Conservation (phyloP, 1,139 yeast genomes). For the Hansenula sp. region DNA sequence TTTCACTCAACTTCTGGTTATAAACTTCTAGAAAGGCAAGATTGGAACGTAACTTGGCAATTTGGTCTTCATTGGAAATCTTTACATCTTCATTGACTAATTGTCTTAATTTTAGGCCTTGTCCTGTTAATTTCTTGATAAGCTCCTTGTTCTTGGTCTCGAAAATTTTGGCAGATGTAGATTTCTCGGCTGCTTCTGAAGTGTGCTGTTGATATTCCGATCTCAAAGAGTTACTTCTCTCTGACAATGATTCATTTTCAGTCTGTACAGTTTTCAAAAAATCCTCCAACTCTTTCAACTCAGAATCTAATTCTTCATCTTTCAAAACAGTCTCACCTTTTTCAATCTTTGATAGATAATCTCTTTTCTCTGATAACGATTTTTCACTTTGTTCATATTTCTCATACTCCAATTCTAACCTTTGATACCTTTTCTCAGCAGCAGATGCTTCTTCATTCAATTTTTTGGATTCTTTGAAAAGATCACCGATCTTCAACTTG, state of each 20-base stretch:
- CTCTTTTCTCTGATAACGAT: constrained; percentile 16
- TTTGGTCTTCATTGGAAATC: neutral
- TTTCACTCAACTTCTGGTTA: constrained; percentile 8
- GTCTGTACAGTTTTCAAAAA: constrained; percentile 28
- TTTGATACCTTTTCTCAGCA: constrained; percentile 43
- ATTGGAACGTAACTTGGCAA: constrained; percentile 9
- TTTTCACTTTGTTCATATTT: constrained; percentile 21
- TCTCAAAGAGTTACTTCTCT: constrained; percentile 41
- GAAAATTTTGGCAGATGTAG: constrained; percentile 31
- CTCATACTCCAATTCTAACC: constrained; percentile 34
- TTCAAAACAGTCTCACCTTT: constrained; percentile 16
- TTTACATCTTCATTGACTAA: constrained; percentile 10
- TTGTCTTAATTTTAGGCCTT: constrained; percentile 35
- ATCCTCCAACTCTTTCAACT: constrained; percentile 29
- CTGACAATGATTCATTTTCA: constrained; percentile 28
- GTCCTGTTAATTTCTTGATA: constrained; percentile 38
- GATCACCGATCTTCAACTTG: constrained; percentile 43
- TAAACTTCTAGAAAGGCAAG: constrained; percentile 15
- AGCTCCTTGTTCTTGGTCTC: constrained; percentile 30
- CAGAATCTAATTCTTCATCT: constrained; percentile 27
- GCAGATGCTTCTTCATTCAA: constrained; percentile 46
- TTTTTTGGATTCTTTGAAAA: constrained; percentile 43
- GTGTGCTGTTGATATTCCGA: constrained; percentile 50
- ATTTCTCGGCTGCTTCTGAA: constrained; percentile 49
- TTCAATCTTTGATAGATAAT: constrained; percentile 10